phyloP scores from a whole-genome alignment of 805 yeast species.

The Wickerhamiella brachini region DNA sequence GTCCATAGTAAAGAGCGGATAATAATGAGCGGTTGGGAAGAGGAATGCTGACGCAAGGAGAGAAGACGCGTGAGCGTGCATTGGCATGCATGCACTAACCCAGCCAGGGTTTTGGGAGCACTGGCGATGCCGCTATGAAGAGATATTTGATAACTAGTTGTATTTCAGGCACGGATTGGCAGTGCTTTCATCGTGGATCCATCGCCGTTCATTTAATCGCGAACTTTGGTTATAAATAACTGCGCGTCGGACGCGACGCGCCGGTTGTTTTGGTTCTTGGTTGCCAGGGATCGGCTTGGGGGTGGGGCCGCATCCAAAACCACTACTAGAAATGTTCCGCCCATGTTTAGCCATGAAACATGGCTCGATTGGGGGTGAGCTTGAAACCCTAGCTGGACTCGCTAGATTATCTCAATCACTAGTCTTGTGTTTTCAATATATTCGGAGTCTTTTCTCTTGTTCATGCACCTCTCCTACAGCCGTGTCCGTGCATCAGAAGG shows the following conservation, averaged over 20 bases:
- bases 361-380: too few species aligned
- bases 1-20: conserved; percentile 1
- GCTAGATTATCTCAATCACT: too few species aligned
- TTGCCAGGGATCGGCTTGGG: not conserved
- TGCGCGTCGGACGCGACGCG: not conserved
- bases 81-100: not conserved
- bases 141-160: too few species aligned
- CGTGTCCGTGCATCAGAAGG: not conserved
- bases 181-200: too few species aligned
- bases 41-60: not conserved
- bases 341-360: not conserved
- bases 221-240: not conserved
- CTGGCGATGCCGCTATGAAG: too few species aligned
- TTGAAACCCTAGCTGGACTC: too few species aligned
- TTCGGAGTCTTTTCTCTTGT: not conserved
- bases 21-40: not conserved
- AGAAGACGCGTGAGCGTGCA: not conserved
- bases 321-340: not conserved
- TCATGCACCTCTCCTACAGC: not conserved
- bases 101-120: not conserved
- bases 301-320: too few species aligned
- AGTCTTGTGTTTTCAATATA: too few species aligned
- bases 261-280: not conserved
- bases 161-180: too few species aligned
- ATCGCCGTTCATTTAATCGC: not conserved